Base-by-base conservation (phyloP, 2,329 filamentous ascomycete species). In the Diaporthe vexans region DNA sequence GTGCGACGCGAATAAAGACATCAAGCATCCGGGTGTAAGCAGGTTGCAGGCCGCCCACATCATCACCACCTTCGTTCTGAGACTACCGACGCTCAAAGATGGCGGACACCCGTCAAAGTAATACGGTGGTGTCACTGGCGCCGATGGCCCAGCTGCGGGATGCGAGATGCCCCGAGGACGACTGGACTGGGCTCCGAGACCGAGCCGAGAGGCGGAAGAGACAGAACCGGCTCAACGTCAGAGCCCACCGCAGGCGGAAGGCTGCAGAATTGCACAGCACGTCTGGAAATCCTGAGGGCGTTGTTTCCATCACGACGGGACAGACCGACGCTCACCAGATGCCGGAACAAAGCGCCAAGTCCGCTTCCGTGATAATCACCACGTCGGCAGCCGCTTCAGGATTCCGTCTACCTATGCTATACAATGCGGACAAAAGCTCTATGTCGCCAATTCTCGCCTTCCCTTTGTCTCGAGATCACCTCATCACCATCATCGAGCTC, bases 401-500 rank as follows among this genome's bases (percentile, higher is more conserved):
- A 33, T n/a, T 24, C 9, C 11, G 26, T 17, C 29, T 67, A 8
- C 61, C 21, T 17, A 33, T 13, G 13, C 26, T 40, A 4, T 65
- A 29, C 26, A 40, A 33, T 5, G 26, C 24, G 26, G 59, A n/a
- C 9, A 13, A 21, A 9, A 48, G 19, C 43, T 40, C 59, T 17
- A 10, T 13, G 5, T 8, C 1, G 4, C 54, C 52, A 48, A 48
- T 15, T 33, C 61, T 10, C 52, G 54, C 52, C 77, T 80, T 51
- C 15, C 79, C 80, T 5, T 75, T 81, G 1, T 78, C 74, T 40
- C 29, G 76, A 24, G 79, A 82, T 43, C 80, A 82, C 70, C 77
- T 85, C 10, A 80, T 84, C 19, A 78, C 80, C 1, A 74, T 84
- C 11, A 77, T 84, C 15, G 81, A 83, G 43, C 84, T 83, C 77